Conservation (phyloP, 176 grass and related monocot species). For the Avena insularis region DNA sequence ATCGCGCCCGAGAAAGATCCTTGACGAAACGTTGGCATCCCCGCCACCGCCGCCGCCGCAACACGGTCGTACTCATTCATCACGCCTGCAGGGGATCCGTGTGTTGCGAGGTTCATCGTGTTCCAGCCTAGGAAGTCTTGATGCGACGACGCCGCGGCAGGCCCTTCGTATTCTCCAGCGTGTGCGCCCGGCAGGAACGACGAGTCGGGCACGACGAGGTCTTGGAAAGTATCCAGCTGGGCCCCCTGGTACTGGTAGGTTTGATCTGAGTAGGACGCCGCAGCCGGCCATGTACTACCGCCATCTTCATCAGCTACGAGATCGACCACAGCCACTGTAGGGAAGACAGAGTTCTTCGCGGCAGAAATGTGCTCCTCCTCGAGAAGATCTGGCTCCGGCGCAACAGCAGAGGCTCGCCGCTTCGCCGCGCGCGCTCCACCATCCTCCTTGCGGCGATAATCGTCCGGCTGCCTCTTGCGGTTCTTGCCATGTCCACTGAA, state of each 20-base stretch:
- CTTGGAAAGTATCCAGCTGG: not conserved
- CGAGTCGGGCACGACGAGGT: not conserved
- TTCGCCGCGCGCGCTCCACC: not conserved
- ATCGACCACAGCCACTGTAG: not conserved
- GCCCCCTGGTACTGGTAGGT: not conserved
- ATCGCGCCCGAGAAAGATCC: not conserved
- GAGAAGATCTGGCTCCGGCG: not conserved
- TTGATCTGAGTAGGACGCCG: not conserved
- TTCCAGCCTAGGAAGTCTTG: not conserved
- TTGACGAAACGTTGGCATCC: not conserved
- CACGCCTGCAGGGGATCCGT: not conserved
- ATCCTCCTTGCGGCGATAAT: not conserved
- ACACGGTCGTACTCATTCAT: too few relatives aligned
- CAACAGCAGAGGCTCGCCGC: not conserved
- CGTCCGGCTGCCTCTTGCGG: not conserved
- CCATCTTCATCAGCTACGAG: not conserved
- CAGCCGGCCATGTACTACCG: not conserved
- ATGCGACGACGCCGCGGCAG: not conserved
- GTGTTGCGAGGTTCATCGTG: not conserved
- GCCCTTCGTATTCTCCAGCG: not conserved
- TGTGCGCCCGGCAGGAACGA: not conserved
- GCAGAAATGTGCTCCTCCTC: too few relatives aligned
- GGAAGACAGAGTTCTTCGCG: not conserved
- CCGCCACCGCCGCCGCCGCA: not conserved
- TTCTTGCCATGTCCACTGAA: not conserved